Evolutionary conservation across 768 basidiomycete species (phyloP), one percentile per base, ranked within the genome.

Genomic region (Tylopilus intermedius): DNA sequence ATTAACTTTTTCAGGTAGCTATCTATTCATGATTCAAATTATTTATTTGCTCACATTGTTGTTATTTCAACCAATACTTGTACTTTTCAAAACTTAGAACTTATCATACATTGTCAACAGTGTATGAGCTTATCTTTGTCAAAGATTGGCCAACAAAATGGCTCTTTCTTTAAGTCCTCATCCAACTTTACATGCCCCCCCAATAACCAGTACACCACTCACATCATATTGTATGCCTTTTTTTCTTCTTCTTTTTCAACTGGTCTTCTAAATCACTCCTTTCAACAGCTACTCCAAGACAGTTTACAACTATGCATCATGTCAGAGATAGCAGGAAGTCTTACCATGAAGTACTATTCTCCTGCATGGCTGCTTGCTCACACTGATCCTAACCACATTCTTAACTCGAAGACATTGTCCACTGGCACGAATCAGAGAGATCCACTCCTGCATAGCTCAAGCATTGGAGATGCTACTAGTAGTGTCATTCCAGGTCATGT

Each of bases 121-220:
- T 32, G 2, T 24, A 33, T 32, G 0, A 27, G 5, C 45, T 49
- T 5, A 47, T 9, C 2, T 3, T 41, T 50, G n/a, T 35, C 26
- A 58, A 35, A 47, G 18, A 47, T 18, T 27, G 5, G 10, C 11
- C 41, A 45, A 29, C 30, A 26, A 24, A 10, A 62, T 64, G 63
- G 56, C 61, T 46, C 43, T 64, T 0, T 63, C 64, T 56, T 30
- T 64, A 29, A 56, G 54, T 8, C 45, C 58, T 5, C 54, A 53
- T 7, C 49, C 60, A 26, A 13, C 9, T 11, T 43, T 42, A 21
- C 43, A 54, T 24, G 37, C 40, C 3, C 14, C 58, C 51, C n/a
- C 37, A 40, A 3, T 44, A 39, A 29, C 45, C 41, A 58, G 32
- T 18, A 41, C 9, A 41, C 2, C 50, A 50, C 15, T 39, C 8